These are phyloP conservation scores for Meira nashicola DNA, from an alignment of 1,284 basidiomycete species.

Conservation along the genomic window DNA sequence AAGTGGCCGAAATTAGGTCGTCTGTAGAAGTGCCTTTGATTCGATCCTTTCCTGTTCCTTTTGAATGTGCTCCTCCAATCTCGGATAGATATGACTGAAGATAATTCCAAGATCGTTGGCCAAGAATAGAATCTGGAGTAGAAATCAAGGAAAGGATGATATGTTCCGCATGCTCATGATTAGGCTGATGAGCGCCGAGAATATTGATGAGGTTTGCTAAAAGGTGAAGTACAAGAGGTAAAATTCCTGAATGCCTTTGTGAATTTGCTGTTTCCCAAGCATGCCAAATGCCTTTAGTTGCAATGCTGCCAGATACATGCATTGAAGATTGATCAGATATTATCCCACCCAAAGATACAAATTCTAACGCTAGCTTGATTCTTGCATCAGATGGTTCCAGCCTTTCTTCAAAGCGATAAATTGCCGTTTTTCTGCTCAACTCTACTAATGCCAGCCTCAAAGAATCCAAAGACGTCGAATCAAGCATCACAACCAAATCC, in stretches of 20 bases:
- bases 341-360: background rate
- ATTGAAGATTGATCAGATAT: no score
- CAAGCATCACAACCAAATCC: slow-evolving; percentile 2
- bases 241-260: slow-evolving; percentile 20
- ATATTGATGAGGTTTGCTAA: slow-evolving; percentile 40
- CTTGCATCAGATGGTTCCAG: background rate
- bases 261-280: slow-evolving; percentile 21
- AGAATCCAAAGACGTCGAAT: slow-evolving; percentile 6
- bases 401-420: background rate
- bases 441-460: background rate
- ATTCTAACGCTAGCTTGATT: background rate
- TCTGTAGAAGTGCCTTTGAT: slow-evolving; percentile 14
- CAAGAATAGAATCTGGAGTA: background rate
- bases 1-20: slow-evolving; percentile 25
- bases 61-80: slow-evolving; percentile 13
- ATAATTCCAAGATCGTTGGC: slow-evolving; percentile 21
- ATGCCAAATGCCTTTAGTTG: slow-evolving; percentile 14
- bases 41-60: slow-evolving; percentile 17
- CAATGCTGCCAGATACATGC: background rate
- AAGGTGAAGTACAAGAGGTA: slow-evolving; percentile 36
- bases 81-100: slow-evolving; percentile 34
- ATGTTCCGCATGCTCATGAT: slow-evolving; percentile 34
- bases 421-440: background rate
- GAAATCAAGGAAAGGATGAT: slow-evolving; percentile 34
- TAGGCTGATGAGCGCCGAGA: slow-evolving; percentile 41